Percentiles rank a stretch among this genome's conserved stretches.
These are phyloP conservation scores for Eustoma russellianum DNA, from an alignment of 257 asterid species.

Conservation along the genomic window DNA sequence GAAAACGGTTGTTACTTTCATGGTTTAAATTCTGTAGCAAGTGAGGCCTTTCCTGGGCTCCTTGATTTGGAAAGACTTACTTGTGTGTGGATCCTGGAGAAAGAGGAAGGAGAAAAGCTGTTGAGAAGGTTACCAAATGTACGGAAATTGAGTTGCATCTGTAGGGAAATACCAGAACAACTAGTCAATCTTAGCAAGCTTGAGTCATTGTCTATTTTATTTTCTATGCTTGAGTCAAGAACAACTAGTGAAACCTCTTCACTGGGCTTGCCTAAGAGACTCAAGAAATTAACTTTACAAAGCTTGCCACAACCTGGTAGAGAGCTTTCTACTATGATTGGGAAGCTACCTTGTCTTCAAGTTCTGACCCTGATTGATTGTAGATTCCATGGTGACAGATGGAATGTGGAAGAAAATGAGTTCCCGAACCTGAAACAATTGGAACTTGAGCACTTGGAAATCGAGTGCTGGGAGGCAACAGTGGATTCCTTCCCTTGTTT, in stretches of 20 bases:
- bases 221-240: too few relatives aligned
- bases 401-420: not conserved
- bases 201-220: too few relatives aligned
- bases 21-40: too few relatives aligned
- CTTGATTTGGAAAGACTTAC: too few relatives aligned
- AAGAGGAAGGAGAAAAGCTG: too few relatives aligned
- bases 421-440: not conserved
- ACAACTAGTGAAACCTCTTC: not conserved
- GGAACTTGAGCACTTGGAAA: not conserved
- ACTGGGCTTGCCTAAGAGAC: not conserved
- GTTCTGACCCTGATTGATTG: not conserved
- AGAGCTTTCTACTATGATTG: not conserved
- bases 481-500: not conserved
- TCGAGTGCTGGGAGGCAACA: not conserved
- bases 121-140: too few relatives aligned
- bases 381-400: not conserved
- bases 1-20: too few relatives aligned
- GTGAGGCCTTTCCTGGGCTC: too few relatives aligned
- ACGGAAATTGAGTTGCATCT: too few relatives aligned
- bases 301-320: not conserved
- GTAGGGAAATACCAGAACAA: too few relatives aligned
- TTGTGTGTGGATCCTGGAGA: too few relatives aligned
- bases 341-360: constrained; percentile 1
- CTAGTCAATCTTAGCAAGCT: too few relatives aligned
- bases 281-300: not conserved